Conservation (phyloP, 768 basidiomycete species). For the Boletales sp. region DNA sequence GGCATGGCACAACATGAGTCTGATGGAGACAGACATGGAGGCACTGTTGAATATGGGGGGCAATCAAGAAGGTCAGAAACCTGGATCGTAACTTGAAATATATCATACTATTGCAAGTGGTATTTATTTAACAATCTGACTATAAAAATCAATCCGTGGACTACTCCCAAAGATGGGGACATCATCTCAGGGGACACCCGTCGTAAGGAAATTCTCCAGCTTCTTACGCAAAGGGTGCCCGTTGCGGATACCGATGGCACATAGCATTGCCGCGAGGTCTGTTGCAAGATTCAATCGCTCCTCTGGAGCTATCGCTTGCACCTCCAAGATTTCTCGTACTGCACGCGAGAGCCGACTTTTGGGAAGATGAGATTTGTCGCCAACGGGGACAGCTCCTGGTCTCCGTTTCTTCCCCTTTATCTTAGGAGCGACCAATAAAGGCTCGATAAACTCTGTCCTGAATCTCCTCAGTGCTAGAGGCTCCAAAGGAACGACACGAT, state of each 20-base stretch:
- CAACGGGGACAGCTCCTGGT: conserved; percentile 42
- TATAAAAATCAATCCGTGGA: conserved; percentile 4
- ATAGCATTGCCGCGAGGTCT: conserved; percentile 50
- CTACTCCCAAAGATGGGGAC: neutral
- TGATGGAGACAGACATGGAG: conserved; percentile 56
- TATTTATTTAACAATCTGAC: too few species aligned
- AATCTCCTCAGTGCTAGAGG: conserved; percentile 70
- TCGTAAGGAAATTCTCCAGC: conserved; percentile 52
- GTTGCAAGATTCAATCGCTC: conserved; percentile 44
- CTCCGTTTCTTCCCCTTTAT: conserved; percentile 47
- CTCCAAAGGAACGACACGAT: conserved; percentile 61
- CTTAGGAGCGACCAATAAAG: conserved; percentile 65
- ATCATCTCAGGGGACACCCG: conserved; percentile 7
- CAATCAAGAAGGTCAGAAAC: conserved; percentile 24
- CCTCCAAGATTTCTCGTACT: conserved; percentile 61
- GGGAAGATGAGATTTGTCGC: conserved; percentile 40
- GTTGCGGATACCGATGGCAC: conserved; percentile 51
- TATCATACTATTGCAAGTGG: neutral
- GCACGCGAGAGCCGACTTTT: conserved; percentile 69
- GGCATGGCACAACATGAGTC: conserved; percentile 42
- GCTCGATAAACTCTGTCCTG: conserved; percentile 69
- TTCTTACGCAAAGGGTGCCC: conserved; percentile 70
- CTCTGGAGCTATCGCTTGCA: conserved; percentile 42
- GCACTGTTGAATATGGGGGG: conserved; percentile 45
- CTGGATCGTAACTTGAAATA: conserved; percentile 10